Evolutionary conservation across 2,329 filamentous ascomycete species (phyloP), one percentile per base, ranked within the genome.

Genomic region (Cryphonectria naterciae): DNA sequence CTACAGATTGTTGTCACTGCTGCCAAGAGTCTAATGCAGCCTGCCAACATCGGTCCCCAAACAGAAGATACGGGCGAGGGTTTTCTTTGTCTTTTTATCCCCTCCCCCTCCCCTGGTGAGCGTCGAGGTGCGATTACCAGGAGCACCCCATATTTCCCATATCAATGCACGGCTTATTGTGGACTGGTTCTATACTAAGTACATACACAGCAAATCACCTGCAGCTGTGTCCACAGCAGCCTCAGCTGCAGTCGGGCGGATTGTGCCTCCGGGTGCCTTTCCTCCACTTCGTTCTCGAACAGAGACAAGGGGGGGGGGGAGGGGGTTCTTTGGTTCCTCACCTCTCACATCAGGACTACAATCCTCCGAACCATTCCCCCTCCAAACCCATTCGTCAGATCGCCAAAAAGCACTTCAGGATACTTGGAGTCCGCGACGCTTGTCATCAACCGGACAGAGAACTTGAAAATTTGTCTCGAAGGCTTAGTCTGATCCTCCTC

Each of bases 261-360:
- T 52, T 41, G 17, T 49, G 43, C n/a, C 46, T 65, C 52, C 68
- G 65, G 41, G 65, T 70, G 70, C 68, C 70, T 70, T 72, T 72
- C 58, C 63, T 72, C 70, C 43, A 70, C 69, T 70, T 72, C 60
- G 54, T 43, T 56, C 65, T 63, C 25, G 17, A 63, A 17, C 61
- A 43, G 15, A 43, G n/a, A n/a, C n/a, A n/a, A n/a, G n/a, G n/a
- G n/a, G 32, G 32, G 32, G 32, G 32, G 61, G 13, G 2, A 39
- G 37, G 11, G 37, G 10, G 61, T 43, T 41, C 37, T 39, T 39
- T 39, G 37, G 37, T 39, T 39, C n/a, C 15, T 63, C 22, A 8
- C 17, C 17, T 17, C 35, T 63, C 37, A 28, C 60, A 32, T 2
- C 32, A 39, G 22, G 32, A 39, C 32, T 37, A 19, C 22, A 62